phyloP scores from a whole-genome alignment of 805 yeast genomes.

The Candida michaelii region DNA sequence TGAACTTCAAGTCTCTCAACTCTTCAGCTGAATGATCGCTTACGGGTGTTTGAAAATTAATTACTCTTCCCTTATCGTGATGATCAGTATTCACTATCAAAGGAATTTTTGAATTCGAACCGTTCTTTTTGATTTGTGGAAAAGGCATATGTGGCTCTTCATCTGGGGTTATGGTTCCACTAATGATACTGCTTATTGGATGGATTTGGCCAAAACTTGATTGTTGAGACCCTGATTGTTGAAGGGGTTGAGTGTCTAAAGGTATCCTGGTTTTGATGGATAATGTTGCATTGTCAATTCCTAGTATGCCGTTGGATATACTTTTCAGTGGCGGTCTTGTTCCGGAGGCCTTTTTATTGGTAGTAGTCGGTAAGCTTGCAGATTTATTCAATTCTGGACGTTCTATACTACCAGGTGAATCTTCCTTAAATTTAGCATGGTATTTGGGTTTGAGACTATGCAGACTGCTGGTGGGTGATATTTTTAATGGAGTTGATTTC shows the following conservation, averaged over 20 bases:
- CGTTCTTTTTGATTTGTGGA: conserved; percentile 6
- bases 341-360: not conserved
- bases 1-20: conserved; percentile 8
- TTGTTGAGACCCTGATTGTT: not conserved
- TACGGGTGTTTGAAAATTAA: conserved; percentile 18
- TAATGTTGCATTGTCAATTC: conserved; percentile 10
- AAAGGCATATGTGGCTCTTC: conserved; percentile 9
- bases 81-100: conserved; percentile 17
- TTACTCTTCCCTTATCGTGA: conserved; percentile 6
- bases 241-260: not conserved
- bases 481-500: not conserved
- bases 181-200: not conserved
- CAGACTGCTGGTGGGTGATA: conserved; percentile 9
- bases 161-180: conserved; percentile 15
- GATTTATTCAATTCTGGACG: conserved; percentile 3
- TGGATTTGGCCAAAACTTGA: not conserved
- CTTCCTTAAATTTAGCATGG: conserved; percentile 1
- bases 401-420: conserved; percentile 7
- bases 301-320: conserved; percentile 13
- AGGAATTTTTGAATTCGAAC: conserved; percentile 12
- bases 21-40: not conserved
- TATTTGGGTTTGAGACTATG: conserved; percentile 1
- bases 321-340: conserved; percentile 13
- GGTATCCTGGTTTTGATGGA: conserved; percentile 6
- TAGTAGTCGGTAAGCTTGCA: not conserved